Base-by-base conservation (phyloP, 1,139 yeast species). In the Spathaspora sp. region DNA sequence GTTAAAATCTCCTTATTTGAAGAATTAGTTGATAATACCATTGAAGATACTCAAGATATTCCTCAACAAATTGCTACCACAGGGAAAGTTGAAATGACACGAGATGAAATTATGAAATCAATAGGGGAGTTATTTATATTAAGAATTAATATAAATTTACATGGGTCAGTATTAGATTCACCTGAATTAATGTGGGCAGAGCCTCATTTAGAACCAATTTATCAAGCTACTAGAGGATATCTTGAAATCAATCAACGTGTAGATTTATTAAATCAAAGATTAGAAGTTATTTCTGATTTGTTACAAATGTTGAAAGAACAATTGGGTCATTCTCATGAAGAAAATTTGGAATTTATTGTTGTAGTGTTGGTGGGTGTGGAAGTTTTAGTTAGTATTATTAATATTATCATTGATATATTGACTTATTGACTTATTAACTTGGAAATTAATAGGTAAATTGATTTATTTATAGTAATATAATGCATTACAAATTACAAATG, bases 131-230 rank as follows among this genome's bases (percentile, higher is more conserved):
- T 93, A 52, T 93, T 93, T 64, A 93, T 93, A 49, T 72, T 93
- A 54, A 74, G 99, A 50, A 93, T 93, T 49, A 89, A 87, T 64
- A 89, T 90, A 54, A 93, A 93, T 60, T 72, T 93, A 51, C 98
- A 93, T 67, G 98, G 98, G 1, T 89, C 97, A 2, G 95, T 93
- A 18, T 71, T 93, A 52, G 99, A 93, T 63, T 88, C 96, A 1
- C 99, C 99, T 0, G 98, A 93, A 63, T 80, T 93, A 48, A 90
- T 93, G 97, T 93, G 99, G 99, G 84, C 97, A 0, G 98, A 93
- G 61, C 99, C 99, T 1, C 97, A 91, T 59, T 72, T 93, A 49
- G 98, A 93, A 63, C 99, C 99, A 1, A 90, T 91, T 47, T 93
- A 93, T 65, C 97, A 90, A 64, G 97, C 98, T 0, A 89, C 96